phyloP scores from a whole-genome alignment of 139 green algal species.

The Ostreobium quekettii region DNA sequence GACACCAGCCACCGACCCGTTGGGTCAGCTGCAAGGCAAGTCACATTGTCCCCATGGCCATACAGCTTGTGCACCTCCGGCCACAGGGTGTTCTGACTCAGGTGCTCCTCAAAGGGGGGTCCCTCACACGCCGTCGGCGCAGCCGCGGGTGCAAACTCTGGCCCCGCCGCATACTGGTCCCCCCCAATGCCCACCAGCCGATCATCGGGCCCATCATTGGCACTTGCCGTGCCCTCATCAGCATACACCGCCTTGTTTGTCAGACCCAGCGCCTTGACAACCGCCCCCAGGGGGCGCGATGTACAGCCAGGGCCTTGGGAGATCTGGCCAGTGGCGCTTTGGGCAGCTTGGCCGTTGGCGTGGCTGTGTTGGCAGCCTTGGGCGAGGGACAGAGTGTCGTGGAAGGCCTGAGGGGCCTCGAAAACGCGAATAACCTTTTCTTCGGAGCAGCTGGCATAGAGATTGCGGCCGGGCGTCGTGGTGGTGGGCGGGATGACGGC shows the following conservation, averaged over 20 bases:
- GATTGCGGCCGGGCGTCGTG: neutral
- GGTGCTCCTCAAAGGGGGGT: slow-evolving; percentile 87
- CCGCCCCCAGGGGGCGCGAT: slow-evolving; percentile 46
- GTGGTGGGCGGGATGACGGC: slow-evolving; percentile 35
- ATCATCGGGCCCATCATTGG: slow-evolving; percentile 1
- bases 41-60: slow-evolving; percentile 89
- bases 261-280: slow-evolving; percentile 78
- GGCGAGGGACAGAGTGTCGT: slow-evolving; percentile 38
- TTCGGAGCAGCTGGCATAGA: slow-evolving; percentile 74
- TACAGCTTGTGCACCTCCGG: slow-evolving; percentile 92
- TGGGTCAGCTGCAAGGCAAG: slow-evolving; percentile 51
- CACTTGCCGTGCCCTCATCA: slow-evolving; percentile 19
- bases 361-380: slow-evolving; percentile 1
- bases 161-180: slow-evolving; percentile 50
- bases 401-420: slow-evolving; percentile 57
- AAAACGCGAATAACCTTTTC: slow-evolving; percentile 96
- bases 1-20: slow-evolving; percentile 54
- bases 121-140: slow-evolving; percentile 33
- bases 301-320: neutral
- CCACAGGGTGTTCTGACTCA: slow-evolving; percentile 85
- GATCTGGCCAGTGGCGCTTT: neutral
- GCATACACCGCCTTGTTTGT: slow-evolving; percentile 82
- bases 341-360: neutral
- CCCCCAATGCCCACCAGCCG: slow-evolving; percentile 3
- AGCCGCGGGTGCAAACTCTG: slow-evolving; percentile 66